A percentile compares a stretch with the other conserved stretches of the same genome.
phyloP scores from a whole-genome alignment of 495 filamentous ascomycete genomes.

The Lindgomyces ingoldianus region DNA sequence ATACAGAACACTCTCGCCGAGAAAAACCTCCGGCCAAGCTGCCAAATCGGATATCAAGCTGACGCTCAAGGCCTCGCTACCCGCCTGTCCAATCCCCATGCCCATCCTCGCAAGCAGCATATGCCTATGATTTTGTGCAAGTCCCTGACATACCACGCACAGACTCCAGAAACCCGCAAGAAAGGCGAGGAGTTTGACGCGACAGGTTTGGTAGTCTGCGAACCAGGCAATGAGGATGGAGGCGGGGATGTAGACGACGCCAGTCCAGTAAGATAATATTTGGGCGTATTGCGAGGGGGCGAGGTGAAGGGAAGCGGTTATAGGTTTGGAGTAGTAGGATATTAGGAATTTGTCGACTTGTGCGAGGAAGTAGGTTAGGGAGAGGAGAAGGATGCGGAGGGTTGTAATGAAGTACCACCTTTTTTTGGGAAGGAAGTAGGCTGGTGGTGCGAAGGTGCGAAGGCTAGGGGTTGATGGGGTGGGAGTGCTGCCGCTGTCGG shows the following conservation, averaged over 20 bases:
- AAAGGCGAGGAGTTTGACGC: conserved; percentile 39
- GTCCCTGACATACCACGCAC: conserved; percentile 40
- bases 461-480: neutral
- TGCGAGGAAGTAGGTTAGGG: conserved; percentile 45
- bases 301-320: conserved; percentile 35
- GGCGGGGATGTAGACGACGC: conserved; percentile 42
- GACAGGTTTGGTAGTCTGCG: conserved; percentile 38
- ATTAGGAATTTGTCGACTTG: conserved; percentile 48
- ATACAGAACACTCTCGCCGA: conserved; percentile 42
- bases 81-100: conserved; percentile 42
- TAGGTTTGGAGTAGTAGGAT: conserved; percentile 41
- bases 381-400: conserved; percentile 36
- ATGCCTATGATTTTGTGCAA: conserved; percentile 36
- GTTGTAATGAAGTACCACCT: neutral
- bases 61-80: conserved; percentile 42
- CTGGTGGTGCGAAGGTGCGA: neutral
- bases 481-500: neutral
- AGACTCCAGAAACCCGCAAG: conserved; percentile 40
- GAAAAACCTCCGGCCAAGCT: conserved; percentile 40
- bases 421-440: neutral
- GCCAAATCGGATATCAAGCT: conserved; percentile 45
- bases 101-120: conserved; percentile 43
- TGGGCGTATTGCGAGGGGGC: conserved; percentile 34
- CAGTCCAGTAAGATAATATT: conserved; percentile 44
- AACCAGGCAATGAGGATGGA: conserved; percentile 40